Conservation (phyloP, 768 basidiomycete species). For the Phaeotremella skinneri region DNA sequence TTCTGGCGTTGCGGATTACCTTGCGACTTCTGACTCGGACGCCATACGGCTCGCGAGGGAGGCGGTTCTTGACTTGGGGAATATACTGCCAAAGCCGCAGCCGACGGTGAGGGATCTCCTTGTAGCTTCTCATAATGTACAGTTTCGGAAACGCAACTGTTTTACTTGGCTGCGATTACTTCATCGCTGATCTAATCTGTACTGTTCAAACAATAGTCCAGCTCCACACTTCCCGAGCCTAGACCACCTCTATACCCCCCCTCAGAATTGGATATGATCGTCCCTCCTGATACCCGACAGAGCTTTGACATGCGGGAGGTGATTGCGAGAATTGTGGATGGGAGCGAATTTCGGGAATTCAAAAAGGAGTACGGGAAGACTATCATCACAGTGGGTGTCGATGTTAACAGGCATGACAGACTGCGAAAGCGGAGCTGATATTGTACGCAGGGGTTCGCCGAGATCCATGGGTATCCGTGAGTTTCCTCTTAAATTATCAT, state of each 20-base stretch:
- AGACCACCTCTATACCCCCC: constrained; percentile 68
- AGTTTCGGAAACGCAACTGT: no score
- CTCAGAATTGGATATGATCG: constrained; percentile 82
- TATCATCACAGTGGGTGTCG: constrained; percentile 71
- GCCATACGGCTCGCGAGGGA: constrained; percentile 40
- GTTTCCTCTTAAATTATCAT: constrained; percentile 3
- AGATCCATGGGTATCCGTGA: constrained; percentile 47
- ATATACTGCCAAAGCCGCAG: constrained; percentile 12
- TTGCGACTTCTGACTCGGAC: constrained; percentile 37
- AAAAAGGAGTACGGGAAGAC: constrained; percentile 93
- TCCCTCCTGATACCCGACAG: constrained; percentile 83
- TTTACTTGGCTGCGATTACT: no score
- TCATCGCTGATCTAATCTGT: neutral
- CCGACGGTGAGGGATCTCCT: no score
- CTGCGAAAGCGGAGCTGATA: constrained; percentile 6
- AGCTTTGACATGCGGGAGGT: constrained; percentile 92
- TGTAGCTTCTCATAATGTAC: neutral
- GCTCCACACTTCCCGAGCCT: neutral
- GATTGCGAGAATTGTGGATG: constrained; percentile 85
- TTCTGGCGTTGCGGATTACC: constrained; percentile 45
- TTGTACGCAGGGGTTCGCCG: constrained; percentile 39
- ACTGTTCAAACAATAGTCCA: neutral
- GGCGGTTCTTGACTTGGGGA: constrained; percentile 38
- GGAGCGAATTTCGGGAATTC: constrained; percentile 88
- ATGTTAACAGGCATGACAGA: neutral